Conservation (phyloP, 176 grass and related monocot genomes). For the Leersia perrieri region DNA sequence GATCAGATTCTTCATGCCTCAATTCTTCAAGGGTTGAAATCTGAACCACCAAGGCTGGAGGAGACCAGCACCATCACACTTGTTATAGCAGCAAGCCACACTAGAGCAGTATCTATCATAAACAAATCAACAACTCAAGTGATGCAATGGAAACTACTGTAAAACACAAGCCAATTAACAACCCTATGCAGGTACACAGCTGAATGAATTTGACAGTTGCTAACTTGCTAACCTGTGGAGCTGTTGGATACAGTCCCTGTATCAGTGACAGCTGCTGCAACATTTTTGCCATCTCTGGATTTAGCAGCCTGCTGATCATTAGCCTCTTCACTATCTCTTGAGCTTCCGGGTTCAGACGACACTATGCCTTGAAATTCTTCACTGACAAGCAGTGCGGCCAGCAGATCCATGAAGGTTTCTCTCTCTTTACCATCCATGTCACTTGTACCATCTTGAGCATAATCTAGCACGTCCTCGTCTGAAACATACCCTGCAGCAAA, state of each 20-base stretch:
- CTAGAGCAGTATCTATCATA: constrained; percentile 57
- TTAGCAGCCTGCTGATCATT: constrained; percentile 7
- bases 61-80: constrained; percentile 61
- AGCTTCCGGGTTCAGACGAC: constrained; percentile 56
- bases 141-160: background rate
- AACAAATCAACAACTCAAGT: background rate
- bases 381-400: constrained; percentile 86
- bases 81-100: constrained; percentile 82
- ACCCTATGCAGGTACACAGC: background rate
- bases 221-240: constrained; percentile 53
- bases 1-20: background rate
- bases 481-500: constrained; percentile 38
- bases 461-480: constrained; percentile 69
- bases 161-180: constrained; percentile 5
- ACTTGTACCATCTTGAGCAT: constrained; percentile 24
- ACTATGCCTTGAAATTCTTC: constrained; percentile 99
- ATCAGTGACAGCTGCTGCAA: background rate
- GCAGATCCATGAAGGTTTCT: constrained; percentile 90
- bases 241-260: constrained; percentile 37
- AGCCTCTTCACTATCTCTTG: constrained; percentile 31
- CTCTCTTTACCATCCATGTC: constrained; percentile 56
- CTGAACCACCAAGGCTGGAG: constrained; percentile 62
- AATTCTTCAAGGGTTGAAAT: constrained; percentile 72
- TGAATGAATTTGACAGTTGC: background rate
- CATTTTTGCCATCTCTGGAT: background rate